phyloP scores from a whole-genome alignment of 106 monocot species.

The Dendrobium nobile region DNA sequence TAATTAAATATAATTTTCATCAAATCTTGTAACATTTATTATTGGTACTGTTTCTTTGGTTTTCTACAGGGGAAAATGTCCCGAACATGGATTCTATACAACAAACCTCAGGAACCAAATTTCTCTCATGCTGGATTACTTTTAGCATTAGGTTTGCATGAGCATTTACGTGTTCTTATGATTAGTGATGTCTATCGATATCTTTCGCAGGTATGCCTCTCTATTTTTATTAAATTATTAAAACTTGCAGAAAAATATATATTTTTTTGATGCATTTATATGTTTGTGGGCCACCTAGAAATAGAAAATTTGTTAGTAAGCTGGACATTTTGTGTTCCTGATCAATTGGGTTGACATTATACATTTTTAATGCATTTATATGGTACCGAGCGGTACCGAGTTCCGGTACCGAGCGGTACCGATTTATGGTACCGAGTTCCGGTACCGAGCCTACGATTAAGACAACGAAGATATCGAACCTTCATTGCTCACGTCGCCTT shows the following conservation, averaged over 20 bases:
- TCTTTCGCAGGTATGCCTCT: conserved; percentile 58
- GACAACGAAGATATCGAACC: no score
- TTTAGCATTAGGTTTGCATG: conserved; percentile 88
- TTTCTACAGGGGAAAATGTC: conserved; percentile 74
- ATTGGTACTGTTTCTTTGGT: conserved; percentile 2
- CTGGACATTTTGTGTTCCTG: no score
- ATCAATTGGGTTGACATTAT: no score
- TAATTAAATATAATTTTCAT: not conserved
- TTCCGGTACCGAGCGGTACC: no score
- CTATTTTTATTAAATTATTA: not conserved
- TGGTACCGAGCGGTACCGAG: no score
- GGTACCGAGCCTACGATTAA: no score
- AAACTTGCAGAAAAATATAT: not conserved
- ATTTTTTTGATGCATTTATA: not conserved
- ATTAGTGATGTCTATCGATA: conserved; percentile 72
- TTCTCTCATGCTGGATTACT: conserved; percentile 85
- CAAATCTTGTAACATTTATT: not conserved
- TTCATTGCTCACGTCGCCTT: no score
- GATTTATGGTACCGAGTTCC: no score
- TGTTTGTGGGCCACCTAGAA: not conserved
- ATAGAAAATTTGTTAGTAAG: not conserved
- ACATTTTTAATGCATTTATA: no score
- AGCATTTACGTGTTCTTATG: conserved; percentile 66
- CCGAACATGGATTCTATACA: conserved; percentile 89
- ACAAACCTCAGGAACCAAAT: conserved; percentile 82